Evolutionary conservation across 1,284 basidiomycete species (phyloP).

Genomic region (Vanrija sp.): DNA sequence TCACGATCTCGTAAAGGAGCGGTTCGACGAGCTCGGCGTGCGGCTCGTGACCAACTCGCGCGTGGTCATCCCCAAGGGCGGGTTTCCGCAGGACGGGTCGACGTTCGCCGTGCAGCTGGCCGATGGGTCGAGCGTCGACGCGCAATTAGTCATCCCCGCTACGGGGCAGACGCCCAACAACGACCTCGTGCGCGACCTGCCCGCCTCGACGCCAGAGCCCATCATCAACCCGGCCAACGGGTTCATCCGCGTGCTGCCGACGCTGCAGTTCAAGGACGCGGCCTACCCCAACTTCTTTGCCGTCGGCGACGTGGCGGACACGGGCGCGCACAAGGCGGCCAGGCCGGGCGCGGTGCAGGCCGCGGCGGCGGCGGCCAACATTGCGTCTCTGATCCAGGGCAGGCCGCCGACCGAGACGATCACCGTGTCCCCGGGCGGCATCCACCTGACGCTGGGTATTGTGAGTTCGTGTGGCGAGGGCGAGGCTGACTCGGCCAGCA

Average conservation of each 20-base stretch:
- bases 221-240: slow-evolving; percentile 33
- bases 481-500: neutral
- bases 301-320: slow-evolving; percentile 65
- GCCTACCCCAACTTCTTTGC: slow-evolving; percentile 61
- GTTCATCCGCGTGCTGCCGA: slow-evolving; percentile 44
- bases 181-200: slow-evolving; percentile 34
- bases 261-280: slow-evolving; percentile 43
- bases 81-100: slow-evolving; percentile 35
- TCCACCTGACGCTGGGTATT: slow-evolving; percentile 22
- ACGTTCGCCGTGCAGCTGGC: slow-evolving; percentile 38
- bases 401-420: neutral
- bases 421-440: slow-evolving; percentile 9
- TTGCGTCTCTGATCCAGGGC: slow-evolving; percentile 27
- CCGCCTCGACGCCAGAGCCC: slow-evolving; percentile 1
- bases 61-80: slow-evolving; percentile 43
- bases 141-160: slow-evolving; percentile 26
- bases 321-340: slow-evolving; percentile 63
- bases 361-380: slow-evolving; percentile 36
- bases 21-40: slow-evolving; percentile 47
- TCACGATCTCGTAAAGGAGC: slow-evolving; percentile 50
- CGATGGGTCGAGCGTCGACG: slow-evolving; percentile 35
- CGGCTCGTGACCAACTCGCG: slow-evolving; percentile 33
- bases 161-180: slow-evolving; percentile 52
- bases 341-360: slow-evolving; percentile 41
- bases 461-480: slow-evolving; percentile 5